phyloP scores from a whole-genome alignment of 768 basidiomycete species.

The Boletus rubroflammeus region DNA sequence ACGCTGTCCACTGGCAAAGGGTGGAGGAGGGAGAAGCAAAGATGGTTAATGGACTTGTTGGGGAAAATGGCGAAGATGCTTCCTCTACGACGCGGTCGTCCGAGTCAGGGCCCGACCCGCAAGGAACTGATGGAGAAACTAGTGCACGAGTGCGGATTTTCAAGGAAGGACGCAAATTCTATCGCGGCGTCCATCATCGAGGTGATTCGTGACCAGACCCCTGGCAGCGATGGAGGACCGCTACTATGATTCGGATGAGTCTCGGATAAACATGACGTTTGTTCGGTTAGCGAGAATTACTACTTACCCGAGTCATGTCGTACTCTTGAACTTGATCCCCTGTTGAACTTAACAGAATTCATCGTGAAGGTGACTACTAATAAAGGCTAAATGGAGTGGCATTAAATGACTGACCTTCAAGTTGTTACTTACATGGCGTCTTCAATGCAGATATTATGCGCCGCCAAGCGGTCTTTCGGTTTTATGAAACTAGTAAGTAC shows the following conservation, averaged over 20 bases:
- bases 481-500: too few relatives aligned
- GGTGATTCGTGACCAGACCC: neutral
- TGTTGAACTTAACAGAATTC: too few relatives aligned
- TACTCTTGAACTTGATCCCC: too few relatives aligned
- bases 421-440: too few relatives aligned
- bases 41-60: conserved; percentile 19
- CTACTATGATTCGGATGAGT: neutral
- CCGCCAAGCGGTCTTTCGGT: too few relatives aligned
- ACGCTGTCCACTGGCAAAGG: neutral
- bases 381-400: too few relatives aligned
- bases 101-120: neutral
- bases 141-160: conserved; percentile 15
- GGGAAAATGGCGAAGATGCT: conserved; percentile 21
- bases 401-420: too few relatives aligned
- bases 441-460: too few relatives aligned
- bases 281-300: neutral
- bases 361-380: too few relatives aligned
- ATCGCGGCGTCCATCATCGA: conserved; percentile 24
- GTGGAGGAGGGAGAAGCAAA: conserved; percentile 18
- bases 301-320: too few relatives aligned
- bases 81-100: conserved; percentile 2
- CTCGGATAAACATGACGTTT: neutral
- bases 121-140: conserved; percentile 12
- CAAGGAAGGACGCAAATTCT: conserved; percentile 11
- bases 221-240: neutral